Conservation (phyloP, 2,329 filamentous ascomycete genomes). For the Ceratocystis smalleyi region DNA sequence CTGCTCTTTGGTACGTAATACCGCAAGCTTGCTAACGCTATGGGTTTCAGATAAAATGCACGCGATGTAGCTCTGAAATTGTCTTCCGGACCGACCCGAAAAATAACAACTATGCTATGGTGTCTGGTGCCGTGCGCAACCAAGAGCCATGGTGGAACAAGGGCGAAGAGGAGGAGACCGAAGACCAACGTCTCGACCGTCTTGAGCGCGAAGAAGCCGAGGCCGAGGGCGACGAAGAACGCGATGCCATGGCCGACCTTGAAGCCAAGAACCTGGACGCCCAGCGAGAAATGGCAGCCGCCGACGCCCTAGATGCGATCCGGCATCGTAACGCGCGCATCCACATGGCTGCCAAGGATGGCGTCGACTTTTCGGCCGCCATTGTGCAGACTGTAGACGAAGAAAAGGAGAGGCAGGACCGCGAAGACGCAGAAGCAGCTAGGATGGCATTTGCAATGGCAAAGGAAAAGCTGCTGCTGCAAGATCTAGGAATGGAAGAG, state of each 20-base stretch:
- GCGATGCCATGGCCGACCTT: slow-evolving; percentile 86
- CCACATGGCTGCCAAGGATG: slow-evolving; percentile 57
- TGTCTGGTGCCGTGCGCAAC: slow-evolving; percentile 76
- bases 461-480: slow-evolving; percentile 37
- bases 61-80: slow-evolving; percentile 71
- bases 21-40: not conserved
- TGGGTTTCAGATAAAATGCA: slow-evolving; percentile 52
- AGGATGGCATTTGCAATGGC: slow-evolving; percentile 57
- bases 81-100: slow-evolving; percentile 91
- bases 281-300: slow-evolving; percentile 88
- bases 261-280: slow-evolving; percentile 89
- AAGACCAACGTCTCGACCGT: slow-evolving; percentile 73
- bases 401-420: slow-evolving; percentile 50
- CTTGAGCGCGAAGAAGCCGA: slow-evolving; percentile 60
- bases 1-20: not conserved
- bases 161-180: slow-evolving; percentile 55
- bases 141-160: slow-evolving; percentile 74
- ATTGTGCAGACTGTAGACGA: slow-evolving; percentile 41
- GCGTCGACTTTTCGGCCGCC: slow-evolving; percentile 40
- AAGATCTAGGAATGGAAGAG: slow-evolving; percentile 31
- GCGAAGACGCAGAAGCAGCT: slow-evolving; percentile 71
- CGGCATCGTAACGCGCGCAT: slow-evolving; percentile 77
- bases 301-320: slow-evolving; percentile 91
- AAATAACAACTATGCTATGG: slow-evolving; percentile 73
- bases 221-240: slow-evolving; percentile 49